Evolutionary conservation across 2,329 filamentous ascomycete species (phyloP), one percentile per base, ranked within the genome.

Genomic region (Ophiocordyceps camponoti-rufipedis): DNA sequence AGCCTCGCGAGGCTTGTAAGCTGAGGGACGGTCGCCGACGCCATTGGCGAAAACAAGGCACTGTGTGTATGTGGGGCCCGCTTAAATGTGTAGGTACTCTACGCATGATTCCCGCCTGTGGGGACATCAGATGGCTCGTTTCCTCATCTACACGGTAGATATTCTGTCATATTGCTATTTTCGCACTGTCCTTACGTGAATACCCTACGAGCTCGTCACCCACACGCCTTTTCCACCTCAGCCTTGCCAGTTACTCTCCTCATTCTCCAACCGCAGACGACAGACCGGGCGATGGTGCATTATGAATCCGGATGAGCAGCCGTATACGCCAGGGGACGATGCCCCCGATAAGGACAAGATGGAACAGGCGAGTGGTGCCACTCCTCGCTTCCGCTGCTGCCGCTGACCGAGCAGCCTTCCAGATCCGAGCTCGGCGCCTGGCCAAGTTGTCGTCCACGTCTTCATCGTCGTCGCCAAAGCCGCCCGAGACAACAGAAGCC

Each of bases 301-400:
- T 47, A 64, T 73, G 70, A 69, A 73, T 51, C 62, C 68, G 13
- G 65, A 65, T 58, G 62, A 68, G 47, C 62, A 65, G 51, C 61
- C 57, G 18, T 58, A 62, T 19, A 59, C 59, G 51, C 54, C 58
- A 41, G 60, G 60, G 52, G 63, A 63, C 43, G 73, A 75, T 53
- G 72, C 69, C 48, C 72, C 72, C 19, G 71, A 75, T 53, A 68
- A 70, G 55, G 70, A 74, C 56, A 74, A 71, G 56, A 75, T 75
- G 71, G 71, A 73, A 48, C 68, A 73, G 67, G 71, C 68, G 57
- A 55, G 59, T 49, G 18, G 4, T 23, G 11, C 33, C 7, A 2
- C 11, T n/a, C 14, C 8, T 39, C 13, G 2, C n/a, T 10, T 5
- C 31, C 31, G n/a, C 23, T 9, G 10, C 8, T 14, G n/a, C 28